A percentile compares a stretch with the other conserved stretches of the same genome.
Conservation (phyloP, 139 green algal genomes). For the Zygnema circumcarinatum region DNA sequence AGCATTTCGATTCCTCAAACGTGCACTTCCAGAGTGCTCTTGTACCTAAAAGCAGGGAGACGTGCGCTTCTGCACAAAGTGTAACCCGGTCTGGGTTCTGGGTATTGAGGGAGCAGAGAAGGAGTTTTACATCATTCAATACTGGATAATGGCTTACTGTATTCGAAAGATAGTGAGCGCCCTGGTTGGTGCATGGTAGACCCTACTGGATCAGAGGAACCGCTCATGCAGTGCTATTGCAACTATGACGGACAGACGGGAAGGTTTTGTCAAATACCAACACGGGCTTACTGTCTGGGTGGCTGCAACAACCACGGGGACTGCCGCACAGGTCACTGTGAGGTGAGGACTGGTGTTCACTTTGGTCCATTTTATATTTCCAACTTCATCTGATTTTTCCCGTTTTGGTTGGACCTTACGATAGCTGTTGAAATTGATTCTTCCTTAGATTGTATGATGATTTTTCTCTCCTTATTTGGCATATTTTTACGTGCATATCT, state of each 20-base stretch:
- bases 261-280: constrained; percentile 16
- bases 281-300: constrained; percentile 15
- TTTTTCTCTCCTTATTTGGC: not conserved
- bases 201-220: not conserved
- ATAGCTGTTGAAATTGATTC: too few relatives aligned
- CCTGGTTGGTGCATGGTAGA: constrained; percentile 43
- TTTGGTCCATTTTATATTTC: not conserved
- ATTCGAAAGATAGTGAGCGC: not conserved
- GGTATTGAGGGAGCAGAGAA: not conserved
- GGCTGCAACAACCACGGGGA: constrained; percentile 19
- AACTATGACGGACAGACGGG: constrained; percentile 20
- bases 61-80: not conserved
- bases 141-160: not conserved
- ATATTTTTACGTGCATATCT: not conserved
- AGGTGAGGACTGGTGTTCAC: not conserved
- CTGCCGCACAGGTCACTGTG: constrained; percentile 19
- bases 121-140: not conserved
- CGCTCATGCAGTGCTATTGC: not conserved
- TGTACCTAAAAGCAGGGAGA: not conserved
- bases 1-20: not conserved
- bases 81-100: too few relatives aligned
- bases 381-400: not conserved
- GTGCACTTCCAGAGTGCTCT: not conserved
- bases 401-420: not conserved
- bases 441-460: not conserved